Base-by-base conservation (phyloP, 768 basidiomycete species). In the Naganishia kalamii region DNA sequence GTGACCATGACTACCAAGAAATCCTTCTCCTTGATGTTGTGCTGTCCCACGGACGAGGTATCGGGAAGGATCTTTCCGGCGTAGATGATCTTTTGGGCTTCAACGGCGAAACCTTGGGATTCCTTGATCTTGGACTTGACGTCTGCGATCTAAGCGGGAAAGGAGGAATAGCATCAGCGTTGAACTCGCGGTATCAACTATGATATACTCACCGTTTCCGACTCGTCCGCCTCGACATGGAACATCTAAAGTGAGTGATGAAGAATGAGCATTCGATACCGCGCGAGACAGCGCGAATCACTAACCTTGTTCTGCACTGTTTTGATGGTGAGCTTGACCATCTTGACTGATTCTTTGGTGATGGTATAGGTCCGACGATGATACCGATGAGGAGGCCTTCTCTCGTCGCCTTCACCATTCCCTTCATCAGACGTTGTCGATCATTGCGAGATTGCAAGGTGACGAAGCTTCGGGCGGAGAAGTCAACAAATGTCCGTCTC, bases 1-100 rank as follows among this genome's bases (percentile, higher is more conserved):
- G 92, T 85, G 35, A 97, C 90, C 94, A 98, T 99, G 46, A 99
- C 85, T n/a, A 99, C 96, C 66, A 98, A 81, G 81, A 99, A 99
- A 78, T 96, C 94, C 81, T 96, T 98, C 80, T 98, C 94, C 81
- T 96, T 93, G 82, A 98, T 89, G 61, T 88, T 85, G 73, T 88
- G 89, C 49, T 88, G 87, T 71, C 84, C 88, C 37, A 99, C 84
- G 1, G 88, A 88, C 81, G 92, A 93, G 65, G 86, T 85, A 77
- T 99, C 92, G 11, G 85, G 75, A 23, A 98, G 83, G 50, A 99
- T 88, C 82, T 94, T 93, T 62, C 96, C 94, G 41, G 94, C 86
- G 79, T 89, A 96, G 78, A 99, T 97, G 72, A 99, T 82, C 83
- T 97, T 99, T 81, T 94, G 93, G 65, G 80, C 79, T 35, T 84